These are phyloP conservation scores for Microthlaspi erraticum DNA, from an alignment of 345 rosid species.

Conservation along the genomic window DNA sequence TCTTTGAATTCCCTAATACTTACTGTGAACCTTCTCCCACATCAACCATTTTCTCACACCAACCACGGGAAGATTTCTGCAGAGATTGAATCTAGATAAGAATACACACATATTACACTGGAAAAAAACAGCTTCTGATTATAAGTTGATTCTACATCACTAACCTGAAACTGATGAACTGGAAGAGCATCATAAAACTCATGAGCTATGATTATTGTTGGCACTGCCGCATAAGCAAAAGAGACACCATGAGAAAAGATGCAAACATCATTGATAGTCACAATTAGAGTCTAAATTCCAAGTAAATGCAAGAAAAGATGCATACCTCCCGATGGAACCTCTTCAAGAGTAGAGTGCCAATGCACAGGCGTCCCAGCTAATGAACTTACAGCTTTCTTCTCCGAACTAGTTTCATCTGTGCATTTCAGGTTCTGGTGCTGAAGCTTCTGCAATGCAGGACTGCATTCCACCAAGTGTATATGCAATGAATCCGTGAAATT, in stretches of 20 bases:
- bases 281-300: slow-evolving; percentile 19
- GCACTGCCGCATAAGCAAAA: slow-evolving; percentile 58
- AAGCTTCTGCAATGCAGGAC: slow-evolving; percentile 79
- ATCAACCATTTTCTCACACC: slow-evolving; percentile 95
- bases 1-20: slow-evolving; percentile 34
- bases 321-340: slow-evolving; percentile 89
- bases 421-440: slow-evolving; percentile 74
- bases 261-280: slow-evolving; percentile 2
- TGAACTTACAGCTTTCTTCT: slow-evolving; percentile 55
- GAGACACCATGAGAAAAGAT: slow-evolving; percentile 19
- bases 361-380: slow-evolving; percentile 71
- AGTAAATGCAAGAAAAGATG: slow-evolving; percentile 28
- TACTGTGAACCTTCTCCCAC: slow-evolving; percentile 75
- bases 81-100: slow-evolving; percentile 21
- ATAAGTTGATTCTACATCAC: slow-evolving; percentile 23
- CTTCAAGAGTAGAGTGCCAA: slow-evolving; percentile 81
- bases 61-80: slow-evolving; percentile 83
- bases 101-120: background rate
- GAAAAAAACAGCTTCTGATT: no score
- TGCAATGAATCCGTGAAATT: slow-evolving; percentile 80
- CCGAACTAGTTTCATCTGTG: slow-evolving; percentile 48
- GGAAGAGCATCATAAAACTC: slow-evolving; percentile 98
- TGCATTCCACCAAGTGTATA: slow-evolving; percentile 86
- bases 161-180: slow-evolving; percentile 93
- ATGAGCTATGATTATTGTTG: slow-evolving; percentile 84